Base-by-base conservation (phyloP, 768 basidiomycete species). In the Royoungia palumana region DNA sequence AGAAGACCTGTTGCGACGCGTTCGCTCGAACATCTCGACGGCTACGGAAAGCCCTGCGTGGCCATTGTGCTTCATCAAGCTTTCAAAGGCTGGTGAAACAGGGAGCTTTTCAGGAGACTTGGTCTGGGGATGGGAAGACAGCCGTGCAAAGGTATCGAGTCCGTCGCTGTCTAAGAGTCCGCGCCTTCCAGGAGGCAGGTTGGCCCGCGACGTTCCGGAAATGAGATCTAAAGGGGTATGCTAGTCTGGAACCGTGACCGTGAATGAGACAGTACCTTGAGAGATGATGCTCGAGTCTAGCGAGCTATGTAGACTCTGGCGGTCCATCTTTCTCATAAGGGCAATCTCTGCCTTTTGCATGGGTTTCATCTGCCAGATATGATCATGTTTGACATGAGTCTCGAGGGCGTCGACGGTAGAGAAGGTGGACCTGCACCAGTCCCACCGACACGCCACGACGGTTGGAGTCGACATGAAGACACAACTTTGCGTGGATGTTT, bases 351-450 rank as follows among this genome's bases (percentile, higher is more conserved):
- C 51, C 25, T 72, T 71, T 21, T 56, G 62, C 49, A 78, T 69
- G n/a, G 79, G 75, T 35, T 70, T 59, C 32, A 72, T 68, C 22
- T 64, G 66, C 43, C 62, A 69, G 36, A 79, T 69, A 58, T 84
- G 82, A 11, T 76, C 72, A 22, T 66, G 59, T 13, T 71, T 59
- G 36, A 82, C 73, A 57, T 84, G 82, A 7, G 66, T 53, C 3
- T 66, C 59, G 22, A 82, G 72, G 14, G 70, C 71, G 3, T 60
- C 51, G n/a, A 67, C 62, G 22, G 56, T 69, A 10, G 58, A 38
- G 47, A 76, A 82, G 3, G 66, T 66, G 10, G 61, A 61, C 3
- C 75, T 67, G 44, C 82, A 84, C 76, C 78, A 78, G 6, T 68
- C 69, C 82, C 81, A 82, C 46, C 66, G 68, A 62, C 81, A 83